Conservation (phyloP, 345 rosid species). For the Leavenworthia alabamica region DNA sequence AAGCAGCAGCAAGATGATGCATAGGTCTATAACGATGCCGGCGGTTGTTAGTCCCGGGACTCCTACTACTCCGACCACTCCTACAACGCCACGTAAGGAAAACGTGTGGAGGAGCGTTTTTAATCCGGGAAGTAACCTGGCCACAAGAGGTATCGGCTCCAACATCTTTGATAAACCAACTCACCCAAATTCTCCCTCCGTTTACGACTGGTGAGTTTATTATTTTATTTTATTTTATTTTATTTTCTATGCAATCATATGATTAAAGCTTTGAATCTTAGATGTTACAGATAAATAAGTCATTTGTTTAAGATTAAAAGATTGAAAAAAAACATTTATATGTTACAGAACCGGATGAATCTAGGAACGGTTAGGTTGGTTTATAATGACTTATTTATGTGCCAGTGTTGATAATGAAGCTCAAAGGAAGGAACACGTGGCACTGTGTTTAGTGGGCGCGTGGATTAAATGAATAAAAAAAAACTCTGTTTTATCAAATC, state of each 20-base stretch:
- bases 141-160: conserved; percentile 65
- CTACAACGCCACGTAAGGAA: conserved; percentile 65
- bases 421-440: conserved; percentile 47
- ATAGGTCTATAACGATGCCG: conserved; percentile 62
- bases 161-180: conserved; percentile 69
- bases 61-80: conserved; percentile 61
- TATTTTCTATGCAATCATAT: background rate
- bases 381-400: conserved; percentile 12
- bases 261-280: background rate
- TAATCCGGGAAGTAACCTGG: conserved; percentile 89
- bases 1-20: conserved; percentile 42
- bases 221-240: background rate
- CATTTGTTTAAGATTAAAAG: background rate
- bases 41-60: conserved; percentile 40
- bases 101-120: conserved; percentile 99
- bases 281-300: background rate
- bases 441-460: conserved; percentile 45
- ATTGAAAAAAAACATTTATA: background rate
- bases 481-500: conserved; percentile 16
- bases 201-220: conserved; percentile 72
- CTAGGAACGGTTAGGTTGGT: background rate
- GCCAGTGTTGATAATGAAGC: conserved; percentile 41
- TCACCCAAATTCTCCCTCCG: conserved; percentile 80
- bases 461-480: conserved; percentile 36
- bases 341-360: background rate